Evolutionary conservation across 2,329 filamentous ascomycete species (phyloP).

Genomic region (Colletotrichum sp.): DNA sequence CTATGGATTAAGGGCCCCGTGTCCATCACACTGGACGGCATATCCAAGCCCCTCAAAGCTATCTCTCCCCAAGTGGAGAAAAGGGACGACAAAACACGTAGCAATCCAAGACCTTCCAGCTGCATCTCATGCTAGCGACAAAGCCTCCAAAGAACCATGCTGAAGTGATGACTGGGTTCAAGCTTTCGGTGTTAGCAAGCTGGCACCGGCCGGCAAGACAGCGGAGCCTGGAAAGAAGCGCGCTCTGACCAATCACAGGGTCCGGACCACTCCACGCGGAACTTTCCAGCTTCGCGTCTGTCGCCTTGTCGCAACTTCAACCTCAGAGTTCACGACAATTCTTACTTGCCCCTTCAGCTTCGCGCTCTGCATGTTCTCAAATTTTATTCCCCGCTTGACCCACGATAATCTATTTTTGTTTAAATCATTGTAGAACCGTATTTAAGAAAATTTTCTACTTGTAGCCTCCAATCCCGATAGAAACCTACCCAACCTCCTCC

Average conservation of each 20-base stretch:
- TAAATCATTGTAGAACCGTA: not conserved
- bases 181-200: not conserved
- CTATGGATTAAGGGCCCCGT: not conserved
- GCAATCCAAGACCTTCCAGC: not conserved
- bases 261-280: not conserved
- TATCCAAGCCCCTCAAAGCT: not conserved
- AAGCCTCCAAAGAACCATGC: not conserved
- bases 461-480: not conserved
- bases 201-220: not conserved
- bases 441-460: not conserved
- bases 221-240: not conserved
- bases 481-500: not conserved
- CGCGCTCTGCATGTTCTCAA: not conserved
- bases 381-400: not conserved
- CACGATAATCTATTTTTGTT: not conserved
- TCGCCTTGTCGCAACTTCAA: slow-evolving; percentile 3
- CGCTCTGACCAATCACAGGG: slow-evolving; percentile 7
- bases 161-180: not conserved
- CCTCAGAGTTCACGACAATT: not conserved
- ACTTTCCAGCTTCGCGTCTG: slow-evolving; percentile 14
- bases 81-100: not conserved
- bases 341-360: not conserved
- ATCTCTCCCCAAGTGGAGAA: not conserved
- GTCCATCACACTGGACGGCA: not conserved
- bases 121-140: not conserved